Evolutionary conservation across 2,329 filamentous ascomycete genomes (phyloP).

Genomic region (Verticillium isaacii): DNA sequence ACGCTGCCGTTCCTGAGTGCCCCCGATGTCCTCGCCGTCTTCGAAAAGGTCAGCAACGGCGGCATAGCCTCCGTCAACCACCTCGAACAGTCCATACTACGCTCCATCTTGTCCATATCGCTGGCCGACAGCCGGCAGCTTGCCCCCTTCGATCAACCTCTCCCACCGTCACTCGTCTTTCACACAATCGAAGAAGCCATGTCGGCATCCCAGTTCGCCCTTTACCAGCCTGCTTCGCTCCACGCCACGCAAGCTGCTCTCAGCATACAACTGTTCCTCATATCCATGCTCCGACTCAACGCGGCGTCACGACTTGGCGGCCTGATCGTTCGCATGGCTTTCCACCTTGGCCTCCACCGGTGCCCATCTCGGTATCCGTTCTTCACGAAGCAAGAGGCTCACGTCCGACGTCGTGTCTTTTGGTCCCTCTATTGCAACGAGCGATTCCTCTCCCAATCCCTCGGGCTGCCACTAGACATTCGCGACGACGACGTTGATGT

Average conservation of each 20-base stretch:
- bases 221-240: constrained; percentile 42
- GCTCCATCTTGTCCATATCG: constrained; percentile 47
- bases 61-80: constrained; percentile 23
- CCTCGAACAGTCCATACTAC: constrained; percentile 36
- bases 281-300: constrained; percentile 52
- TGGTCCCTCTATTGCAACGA: constrained; percentile 54
- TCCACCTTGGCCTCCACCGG: constrained; percentile 54
- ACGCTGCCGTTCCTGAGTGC: constrained; percentile 53
- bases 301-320: constrained; percentile 52
- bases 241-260: constrained; percentile 45
- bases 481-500: constrained; percentile 55
- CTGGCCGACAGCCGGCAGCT: constrained; percentile 46
- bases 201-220: constrained; percentile 39
- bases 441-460: constrained; percentile 49
- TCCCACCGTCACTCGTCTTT: constrained; percentile 41
- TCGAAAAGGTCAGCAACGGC: constrained; percentile 35
- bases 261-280: constrained; percentile 47
- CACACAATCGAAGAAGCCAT: constrained; percentile 43
- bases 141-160: constrained; percentile 15
- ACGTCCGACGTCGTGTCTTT: constrained; percentile 47
- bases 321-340: constrained; percentile 48
- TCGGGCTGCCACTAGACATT: constrained; percentile 50
- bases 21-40: constrained; percentile 39
- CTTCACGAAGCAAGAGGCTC: constrained; percentile 40
- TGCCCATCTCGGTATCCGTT: constrained; percentile 48